Evolutionary conservation across 768 basidiomycete species (phyloP), one percentile per base, ranked within the genome.

Genomic region (Suillus fuscotomentosus): DNA sequence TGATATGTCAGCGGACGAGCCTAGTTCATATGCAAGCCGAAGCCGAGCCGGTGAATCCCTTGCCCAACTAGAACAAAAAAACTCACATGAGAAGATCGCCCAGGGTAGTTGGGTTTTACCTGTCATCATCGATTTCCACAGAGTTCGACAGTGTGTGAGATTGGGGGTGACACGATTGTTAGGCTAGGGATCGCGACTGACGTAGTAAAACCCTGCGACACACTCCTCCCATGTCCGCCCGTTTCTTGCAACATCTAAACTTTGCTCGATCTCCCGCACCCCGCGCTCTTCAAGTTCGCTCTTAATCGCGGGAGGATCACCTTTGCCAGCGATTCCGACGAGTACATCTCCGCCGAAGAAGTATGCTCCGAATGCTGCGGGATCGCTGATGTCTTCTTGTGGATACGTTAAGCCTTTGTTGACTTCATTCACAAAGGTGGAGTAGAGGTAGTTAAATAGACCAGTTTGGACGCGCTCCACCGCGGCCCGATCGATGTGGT

Each of bases 71-170:
- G 42, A 42, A 43, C 38, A 64, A 24, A 64, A 24, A 85, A 31
- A 85, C 92, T 80, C 71, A 92, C 94, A 83, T 95, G 94, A 48
- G 91, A 93, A 10, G 91, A 94, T 66, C 94, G 82, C 47, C 93
- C 93, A 8, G 94, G 95, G 77, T 95, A 96, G 71, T 95, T 95
- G 42, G 91, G 91, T 76, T 93, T 93, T 60, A 92, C 82, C 89
- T 88, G 64, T 31, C 11, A 27, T 36, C 36, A 48, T 22, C 9
- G 34, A 62, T 34, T 10, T 47, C 43, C 11, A 63, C 24, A 55
- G 48, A 63, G 10, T 45, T 47, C 43, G 61, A 60, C 69, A 60
- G n/a, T 60, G 31, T 13, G 38, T 27, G 31, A 53, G 59, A 68
- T 47, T 47, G 14, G 20, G 27, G 36, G 39, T 45, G 39, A 62